Base-by-base conservation (phyloP, 805 yeast genomes). In the Wickerhamomyces silvicola region DNA sequence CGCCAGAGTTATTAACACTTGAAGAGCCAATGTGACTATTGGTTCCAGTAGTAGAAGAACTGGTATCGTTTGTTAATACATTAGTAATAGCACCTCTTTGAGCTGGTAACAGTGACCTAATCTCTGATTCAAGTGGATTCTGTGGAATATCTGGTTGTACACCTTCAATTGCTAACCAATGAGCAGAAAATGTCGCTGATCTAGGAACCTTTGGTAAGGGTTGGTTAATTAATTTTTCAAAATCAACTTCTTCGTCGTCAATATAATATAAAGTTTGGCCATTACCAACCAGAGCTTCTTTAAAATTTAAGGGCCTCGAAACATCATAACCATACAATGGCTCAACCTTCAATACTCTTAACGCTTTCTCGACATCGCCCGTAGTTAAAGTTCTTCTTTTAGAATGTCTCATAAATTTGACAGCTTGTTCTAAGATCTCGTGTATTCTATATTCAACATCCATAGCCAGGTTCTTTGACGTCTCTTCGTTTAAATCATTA, bases 121-220 rank as follows among this genome's bases (percentile, higher is more conserved):
- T 79, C 45, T 88, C 97, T 31, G 76, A 68, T 30, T 80, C 71
- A 13, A 64, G 55, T 16, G 99, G 99, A 60, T 92, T 92, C 59
- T 94, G 98, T 2, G 97, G 94, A 34, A 92, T 90, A 20, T 92
- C 80, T 1, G 99, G 98, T 54, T 92, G 99, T 7, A 92, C 95
- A 36, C 99, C 99, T 59, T 92, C 99, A 33, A 92, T 84, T 0
- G 98, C 97, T 20, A 94, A 67, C 97, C 98, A 90, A 55, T 83
- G 94, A 6, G 97, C 94, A 1, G 97, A 87, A 56, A 84, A 88
- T 1, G 95, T 80, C 3, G 94, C 80, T 38, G 81, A 78, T 37
- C 97, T 71, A 5, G 99, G 98, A 3, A 94, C 95, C 48, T 81
- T 85, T 6, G 99, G 99, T 38, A 92, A 64, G 20, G 96, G 97